These are phyloP conservation scores for Wilhelminamyces savonicus DNA, from an alignment of 805 yeast genomes.

Conservation along the genomic window DNA sequence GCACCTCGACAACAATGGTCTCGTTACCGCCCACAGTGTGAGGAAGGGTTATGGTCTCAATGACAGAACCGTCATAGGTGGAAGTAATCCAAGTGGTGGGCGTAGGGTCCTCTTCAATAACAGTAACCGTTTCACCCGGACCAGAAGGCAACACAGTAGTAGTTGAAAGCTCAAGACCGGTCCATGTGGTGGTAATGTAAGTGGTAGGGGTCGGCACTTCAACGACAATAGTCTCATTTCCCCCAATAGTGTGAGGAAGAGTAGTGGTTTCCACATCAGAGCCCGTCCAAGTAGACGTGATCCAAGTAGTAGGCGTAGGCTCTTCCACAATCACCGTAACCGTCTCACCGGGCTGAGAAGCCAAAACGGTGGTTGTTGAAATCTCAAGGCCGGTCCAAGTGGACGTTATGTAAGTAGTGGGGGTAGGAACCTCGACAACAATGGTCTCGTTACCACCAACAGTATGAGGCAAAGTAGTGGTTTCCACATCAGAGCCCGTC, in stretches of 20 bases:
- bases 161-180: conserved; percentile 2
- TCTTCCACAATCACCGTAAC: conserved; percentile 6
- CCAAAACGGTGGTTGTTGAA: conserved; percentile 4
- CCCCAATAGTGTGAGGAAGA: conserved; percentile 1
- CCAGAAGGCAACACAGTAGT: not conserved
- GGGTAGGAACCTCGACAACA: conserved; percentile 7
- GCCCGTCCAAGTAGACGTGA: conserved; percentile 2
- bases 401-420: conserved; percentile 4
- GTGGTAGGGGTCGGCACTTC: conserved; percentile 6
- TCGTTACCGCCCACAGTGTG: conserved; percentile 3
- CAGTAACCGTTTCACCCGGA: not conserved
- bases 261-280: not conserved
- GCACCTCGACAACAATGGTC: conserved; percentile 6
- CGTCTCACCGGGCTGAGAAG: conserved; percentile 3
- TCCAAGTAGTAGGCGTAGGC: conserved; percentile 2
- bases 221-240: conserved; percentile 5
- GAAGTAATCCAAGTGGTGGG: no score
- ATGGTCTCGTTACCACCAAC: conserved; percentile 5
- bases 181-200: not conserved
- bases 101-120: not conserved
- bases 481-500: conserved; percentile 5
- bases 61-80: conserved; percentile 3
- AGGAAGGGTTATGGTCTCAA: conserved; percentile 1
- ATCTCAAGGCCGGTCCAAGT: conserved; percentile 5
- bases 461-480: conserved; percentile 3